Percentiles rank a stretch among this genome's conserved stretches.
These are phyloP conservation scores for Berberis vulgaris DNA, from an alignment of 164 flowering plant species.

Conservation along the genomic window DNA sequence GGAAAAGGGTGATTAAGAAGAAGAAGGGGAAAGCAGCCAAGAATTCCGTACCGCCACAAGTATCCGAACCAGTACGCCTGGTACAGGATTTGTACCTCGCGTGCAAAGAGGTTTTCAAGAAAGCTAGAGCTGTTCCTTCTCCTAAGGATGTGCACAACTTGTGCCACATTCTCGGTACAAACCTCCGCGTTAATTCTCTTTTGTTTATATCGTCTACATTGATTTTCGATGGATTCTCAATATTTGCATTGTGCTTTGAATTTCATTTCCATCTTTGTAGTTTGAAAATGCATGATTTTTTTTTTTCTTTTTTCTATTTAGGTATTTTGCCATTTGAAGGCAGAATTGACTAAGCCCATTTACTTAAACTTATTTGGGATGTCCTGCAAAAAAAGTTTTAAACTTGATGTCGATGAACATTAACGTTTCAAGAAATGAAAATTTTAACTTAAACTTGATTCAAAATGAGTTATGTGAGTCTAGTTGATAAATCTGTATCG, in stretches of 20 bases:
- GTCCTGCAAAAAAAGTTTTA: too few relatives aligned
- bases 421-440: too few relatives aligned
- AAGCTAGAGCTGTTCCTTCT: slow-evolving; percentile 56
- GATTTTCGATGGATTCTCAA: background rate
- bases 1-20: slow-evolving; percentile 16
- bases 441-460: too few relatives aligned
- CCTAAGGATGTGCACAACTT: slow-evolving; percentile 39
- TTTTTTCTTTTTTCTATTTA: too few relatives aligned
- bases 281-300: background rate
- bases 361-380: too few relatives aligned
- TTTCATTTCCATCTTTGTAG: background rate
- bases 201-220: background rate
- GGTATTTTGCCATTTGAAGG: background rate
- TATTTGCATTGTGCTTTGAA: background rate
- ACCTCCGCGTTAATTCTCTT: background rate
- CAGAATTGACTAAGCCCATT: too few relatives aligned
- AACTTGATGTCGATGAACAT: too few relatives aligned
- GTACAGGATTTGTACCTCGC: slow-evolving; percentile 42
- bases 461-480: too few relatives aligned
- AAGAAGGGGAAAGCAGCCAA: slow-evolving; percentile 15
- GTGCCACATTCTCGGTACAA: slow-evolving; percentile 46
- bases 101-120: slow-evolving; percentile 48
- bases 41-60: background rate
- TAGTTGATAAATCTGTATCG: too few relatives aligned
- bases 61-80: slow-evolving; percentile 4